Evolutionary conservation across 2,329 filamentous ascomycete genomes (phyloP), one percentile per base, ranked within the genome.

Genomic region (Trichoderma harzianum): DNA sequence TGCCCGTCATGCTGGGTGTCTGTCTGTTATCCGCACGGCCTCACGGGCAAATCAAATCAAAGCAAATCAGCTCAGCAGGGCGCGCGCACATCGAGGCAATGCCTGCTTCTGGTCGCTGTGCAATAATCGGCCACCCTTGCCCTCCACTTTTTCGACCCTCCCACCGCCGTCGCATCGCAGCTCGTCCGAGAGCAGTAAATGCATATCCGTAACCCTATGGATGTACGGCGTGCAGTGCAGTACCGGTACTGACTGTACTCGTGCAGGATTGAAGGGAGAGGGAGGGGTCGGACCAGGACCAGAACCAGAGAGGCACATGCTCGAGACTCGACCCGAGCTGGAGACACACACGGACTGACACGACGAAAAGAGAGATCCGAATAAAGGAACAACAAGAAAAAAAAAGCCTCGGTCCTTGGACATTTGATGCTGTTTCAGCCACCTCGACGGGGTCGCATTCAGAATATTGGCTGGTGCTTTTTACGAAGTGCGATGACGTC

Each of bases 371-470:
- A 24, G n/a, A 16, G 21, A 39, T 39, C 16, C 36, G 36, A 39
- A 18, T 8, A 39, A n/a, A 26, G 10, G 34, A 36, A 16, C 34
- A 36, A 16, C 34, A 36, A 39, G 24, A 11, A 55, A 7, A 39
- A 12, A 43, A 58, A 58, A 68, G 53, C 65, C 65, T 68, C 53
- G 53, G 65, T 68, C 53, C 65, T 68, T 60, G 53, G 30, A 5
- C 24, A 51, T 67, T 67, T 58, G 64, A 67, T 58, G 39, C 64
- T 58, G 64, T 67, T 67, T 67, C 64, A 67, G 64, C 64, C 64
- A 67, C 64, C 24, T 53, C 51, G 16, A 39, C 64, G 51, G 64
- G 64, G 32, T 67, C 16, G 51, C 34, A 30, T 67, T 43, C 32
- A n/a, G 26, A 34, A 28, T 28, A 67, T 39, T 67, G 51, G 21